Evolutionary conservation across 2,329 filamentous ascomycete genomes (phyloP).

Genomic region (Aspergillus hortae): DNA sequence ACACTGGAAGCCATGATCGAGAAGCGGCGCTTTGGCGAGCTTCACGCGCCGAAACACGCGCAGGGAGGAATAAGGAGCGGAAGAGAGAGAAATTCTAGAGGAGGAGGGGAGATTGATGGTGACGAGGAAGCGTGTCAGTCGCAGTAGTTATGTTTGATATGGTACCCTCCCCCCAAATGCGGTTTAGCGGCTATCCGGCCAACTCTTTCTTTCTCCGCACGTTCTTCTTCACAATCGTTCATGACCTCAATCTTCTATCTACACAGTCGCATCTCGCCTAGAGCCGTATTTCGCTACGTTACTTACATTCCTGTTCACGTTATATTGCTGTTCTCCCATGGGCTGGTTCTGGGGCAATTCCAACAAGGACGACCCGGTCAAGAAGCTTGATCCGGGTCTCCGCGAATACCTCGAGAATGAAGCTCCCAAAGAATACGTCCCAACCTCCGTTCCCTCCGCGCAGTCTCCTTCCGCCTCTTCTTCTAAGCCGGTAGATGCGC

Average conservation of each 20-base stretch:
- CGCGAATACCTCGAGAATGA: conserved; percentile 82
- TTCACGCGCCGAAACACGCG: conserved; percentile 29
- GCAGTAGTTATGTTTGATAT: not conserved
- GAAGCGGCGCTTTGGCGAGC: conserved; percentile 27
- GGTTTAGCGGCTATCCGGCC: conserved; percentile 19
- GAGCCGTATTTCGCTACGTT: not conserved
- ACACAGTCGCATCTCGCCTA: not conserved
- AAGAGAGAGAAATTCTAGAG: not conserved
- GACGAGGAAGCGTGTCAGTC: not conserved
- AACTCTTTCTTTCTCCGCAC: conserved; percentile 11
- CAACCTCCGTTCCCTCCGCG: conserved; percentile 22
- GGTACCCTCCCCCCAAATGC: conserved; percentile 10
- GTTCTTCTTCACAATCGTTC: conserved; percentile 1
- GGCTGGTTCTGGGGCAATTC: conserved; percentile 61
- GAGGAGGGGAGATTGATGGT: not conserved
- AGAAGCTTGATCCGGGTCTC: conserved; percentile 75
- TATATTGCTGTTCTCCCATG: conserved; percentile 32
- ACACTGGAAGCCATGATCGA: conserved; percentile 39
- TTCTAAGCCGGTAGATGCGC: conserved; percentile 20
- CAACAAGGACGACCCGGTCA: conserved; percentile 60
- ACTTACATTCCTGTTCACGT: too few species aligned
- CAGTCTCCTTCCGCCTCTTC: conserved; percentile 11
- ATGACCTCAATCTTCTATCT: not conserved
- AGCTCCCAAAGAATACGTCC: conserved; percentile 67
- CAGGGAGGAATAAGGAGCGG: not conserved